A percentile compares a stretch with the other conserved stretches of the same genome.
Evolutionary conservation across 192 early-diverging fungal genomes (phyloP).

Genomic region (Coemansia sp.): DNA sequence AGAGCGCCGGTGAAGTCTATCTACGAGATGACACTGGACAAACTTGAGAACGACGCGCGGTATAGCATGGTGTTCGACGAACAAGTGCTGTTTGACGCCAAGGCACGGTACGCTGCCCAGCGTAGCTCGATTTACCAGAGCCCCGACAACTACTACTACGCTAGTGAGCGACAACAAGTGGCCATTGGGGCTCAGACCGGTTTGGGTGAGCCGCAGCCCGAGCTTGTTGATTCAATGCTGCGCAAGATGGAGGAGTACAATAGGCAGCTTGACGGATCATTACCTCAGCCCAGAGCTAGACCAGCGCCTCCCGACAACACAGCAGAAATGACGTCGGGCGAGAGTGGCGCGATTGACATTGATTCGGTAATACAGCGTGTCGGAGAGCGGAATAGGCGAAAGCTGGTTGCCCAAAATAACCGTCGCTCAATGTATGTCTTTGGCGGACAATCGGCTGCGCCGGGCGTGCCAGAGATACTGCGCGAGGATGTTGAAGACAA

Average conservation of each 20-base stretch:
- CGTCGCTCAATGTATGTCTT: slow-evolving; percentile 49
- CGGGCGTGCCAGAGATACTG: slow-evolving; percentile 2
- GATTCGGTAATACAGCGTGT: slow-evolving; percentile 44
- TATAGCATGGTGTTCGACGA: slow-evolving; percentile 48
- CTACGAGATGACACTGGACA: slow-evolving; percentile 52
- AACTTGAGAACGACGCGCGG: slow-evolving; percentile 48
- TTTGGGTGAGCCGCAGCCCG: slow-evolving; percentile 21
- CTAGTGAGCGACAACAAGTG: background rate
- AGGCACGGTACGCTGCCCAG: slow-evolving; percentile 49
- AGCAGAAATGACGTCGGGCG: slow-evolving; percentile 2
- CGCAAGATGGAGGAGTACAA: slow-evolving; percentile 23
- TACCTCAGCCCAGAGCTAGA: background rate
- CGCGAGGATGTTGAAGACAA: slow-evolving; percentile 50
- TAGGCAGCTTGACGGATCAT: slow-evolving; percentile 6
- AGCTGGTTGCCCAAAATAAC: slow-evolving; percentile 55
- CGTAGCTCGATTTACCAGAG: slow-evolving; percentile 54
- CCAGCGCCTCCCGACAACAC: background rate
- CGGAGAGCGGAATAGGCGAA: slow-evolving; percentile 32
- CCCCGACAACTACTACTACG: slow-evolving; percentile 22
- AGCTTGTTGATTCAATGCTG: slow-evolving; percentile 11
- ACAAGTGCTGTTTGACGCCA: slow-evolving; percentile 44
- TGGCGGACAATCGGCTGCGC: background rate
- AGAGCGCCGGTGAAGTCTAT: slow-evolving; percentile 29
- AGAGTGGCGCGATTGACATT: slow-evolving; percentile 26
- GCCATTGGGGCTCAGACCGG: slow-evolving; percentile 9